Percentiles rank a stretch among this genome's conserved stretches.
phyloP scores from a whole-genome alignment of 2,329 filamentous ascomycete species.

The Fusarium robinianum region DNA sequence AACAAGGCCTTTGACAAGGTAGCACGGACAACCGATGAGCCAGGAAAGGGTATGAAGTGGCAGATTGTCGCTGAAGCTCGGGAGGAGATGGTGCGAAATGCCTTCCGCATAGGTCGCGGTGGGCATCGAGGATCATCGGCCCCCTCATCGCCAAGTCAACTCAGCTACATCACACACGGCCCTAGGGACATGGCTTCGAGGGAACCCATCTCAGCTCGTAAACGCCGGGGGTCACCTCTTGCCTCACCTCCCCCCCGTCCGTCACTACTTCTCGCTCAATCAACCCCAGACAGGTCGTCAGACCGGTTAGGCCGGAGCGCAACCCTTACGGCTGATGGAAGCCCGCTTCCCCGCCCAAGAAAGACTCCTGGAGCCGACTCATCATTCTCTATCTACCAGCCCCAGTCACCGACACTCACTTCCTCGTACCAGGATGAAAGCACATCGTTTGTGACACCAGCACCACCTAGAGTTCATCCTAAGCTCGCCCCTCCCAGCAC shows the following conservation, averaged over 20 bases:
- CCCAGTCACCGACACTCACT: conserved; percentile 64
- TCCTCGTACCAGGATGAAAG: conserved; percentile 67
- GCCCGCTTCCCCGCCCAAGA: conserved; percentile 63
- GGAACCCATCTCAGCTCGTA: conserved; percentile 58
- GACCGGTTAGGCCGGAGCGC: conserved; percentile 46
- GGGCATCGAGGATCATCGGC: conserved; percentile 70
- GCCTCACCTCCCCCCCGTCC: conserved; percentile 61
- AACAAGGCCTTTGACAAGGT: conserved; percentile 96
- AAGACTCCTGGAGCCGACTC: conserved; percentile 51
- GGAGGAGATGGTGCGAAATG: conserved; percentile 84
- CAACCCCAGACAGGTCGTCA: conserved; percentile 61
- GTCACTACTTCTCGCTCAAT: conserved; percentile 55
- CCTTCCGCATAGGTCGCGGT: conserved; percentile 63
- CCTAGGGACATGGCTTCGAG: conserved; percentile 58
- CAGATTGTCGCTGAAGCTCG: conserved; percentile 82
- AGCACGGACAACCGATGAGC: conserved; percentile 88
- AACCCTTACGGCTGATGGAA: conserved; percentile 58
- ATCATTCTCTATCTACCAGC: conserved; percentile 55
- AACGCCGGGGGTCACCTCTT: conserved; percentile 59
- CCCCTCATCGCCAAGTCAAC: conserved; percentile 67
- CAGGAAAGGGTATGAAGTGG: conserved; percentile 99
- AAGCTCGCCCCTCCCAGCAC: conserved; percentile 79
- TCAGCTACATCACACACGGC: conserved; percentile 64
- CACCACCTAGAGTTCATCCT: conserved; percentile 73
- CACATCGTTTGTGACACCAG: conserved; percentile 69